Base-by-base conservation (phyloP, 1,284 basidiomycete genomes). In the Lignosus rhinocerotis region DNA sequence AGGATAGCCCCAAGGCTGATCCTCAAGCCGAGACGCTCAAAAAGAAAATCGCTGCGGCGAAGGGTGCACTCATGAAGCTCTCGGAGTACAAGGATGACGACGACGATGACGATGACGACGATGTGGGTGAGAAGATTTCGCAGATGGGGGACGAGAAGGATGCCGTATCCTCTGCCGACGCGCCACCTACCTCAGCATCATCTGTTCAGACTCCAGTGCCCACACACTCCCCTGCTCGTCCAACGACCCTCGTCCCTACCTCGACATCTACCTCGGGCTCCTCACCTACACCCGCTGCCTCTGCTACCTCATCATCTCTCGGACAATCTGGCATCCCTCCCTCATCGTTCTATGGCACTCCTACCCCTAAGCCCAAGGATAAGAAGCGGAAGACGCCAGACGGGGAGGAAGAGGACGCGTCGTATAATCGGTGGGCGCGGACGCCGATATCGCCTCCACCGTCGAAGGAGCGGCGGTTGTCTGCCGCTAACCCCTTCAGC, bases 11-110 rank as follows among this genome's bases (percentile, higher is more conserved):
- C 16, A 31, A 61, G 21, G 51, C 66, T 7, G 86, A 90, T 66
- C 88, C 86, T 12, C 87, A 88, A 69, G 84, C 87, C 6, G 73
- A 76, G 36, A 66, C 73, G 19, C 67, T 90, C 52, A 86, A 85
- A 71, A 79, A 77, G 67, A 89, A 84, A 72, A 90, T 90, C 45
- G 76, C 79, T n/a, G 79, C 79, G 36, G 71, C 78, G 19, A 75
- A 72, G 50, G 70, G 67, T n/a, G 78, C 81, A 10, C 73, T 90
- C 8, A 72, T 71, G 42, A 78, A 76, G 50, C 77, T 89, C 21
- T 73, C 75, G 0, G 76, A 77, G 57, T 90, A 90, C 66, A 63
- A 56, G 8, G 78, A 76, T 19, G 86, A 86, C 19, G 86, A 86
- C 21, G 81, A 81, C 49, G 77, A 76, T 16, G 85, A 86, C 14